phyloP scores from a whole-genome alignment of 1,139 yeast species.

The Debaryomycetaceae sp. region DNA sequence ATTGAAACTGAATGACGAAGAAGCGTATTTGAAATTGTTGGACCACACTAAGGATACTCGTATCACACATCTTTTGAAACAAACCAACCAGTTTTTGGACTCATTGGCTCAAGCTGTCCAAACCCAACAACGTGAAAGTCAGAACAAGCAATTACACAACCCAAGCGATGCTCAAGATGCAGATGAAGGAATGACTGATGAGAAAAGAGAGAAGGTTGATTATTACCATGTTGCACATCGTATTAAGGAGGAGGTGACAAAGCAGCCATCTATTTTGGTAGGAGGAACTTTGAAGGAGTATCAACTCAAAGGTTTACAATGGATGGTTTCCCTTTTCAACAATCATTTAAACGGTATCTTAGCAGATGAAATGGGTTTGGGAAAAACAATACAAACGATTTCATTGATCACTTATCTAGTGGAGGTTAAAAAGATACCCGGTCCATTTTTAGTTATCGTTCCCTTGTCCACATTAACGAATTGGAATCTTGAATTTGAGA shows the following conservation, averaged over 20 bases:
- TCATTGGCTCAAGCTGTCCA: conserved; percentile 75
- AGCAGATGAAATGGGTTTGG: conserved; percentile 98
- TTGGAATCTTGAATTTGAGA: conserved; percentile 82
- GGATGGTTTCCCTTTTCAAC: conserved; percentile 96
- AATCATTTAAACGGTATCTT: conserved; percentile 92
- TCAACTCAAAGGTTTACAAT: conserved; percentile 89
- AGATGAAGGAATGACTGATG: conserved; percentile 32
- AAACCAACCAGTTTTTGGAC: conserved; percentile 73
- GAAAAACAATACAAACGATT: conserved; percentile 94
- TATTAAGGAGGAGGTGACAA: conserved; percentile 60
- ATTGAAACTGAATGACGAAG: conserved; percentile 79
- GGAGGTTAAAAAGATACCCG: conserved; percentile 69
- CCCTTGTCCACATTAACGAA: conserved; percentile 82
- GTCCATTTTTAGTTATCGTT: conserved; percentile 77
- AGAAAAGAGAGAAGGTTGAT: conserved; percentile 59
- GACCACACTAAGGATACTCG: conserved; percentile 84
- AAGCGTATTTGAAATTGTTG: conserved; percentile 73
- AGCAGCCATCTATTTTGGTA: conserved; percentile 63
- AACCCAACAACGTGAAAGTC: conserved; percentile 65
- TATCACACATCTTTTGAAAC: conserved; percentile 74
- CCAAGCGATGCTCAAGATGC: conserved; percentile 16
- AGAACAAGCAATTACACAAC: conserved; percentile 22
- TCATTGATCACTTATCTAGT: conserved; percentile 86
- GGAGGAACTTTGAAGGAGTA: conserved; percentile 94
- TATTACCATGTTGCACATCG: conserved; percentile 80